Evolutionary conservation across 805 yeast genomes (phyloP).

Genomic region (Schwanniomyces yamadae): DNA sequence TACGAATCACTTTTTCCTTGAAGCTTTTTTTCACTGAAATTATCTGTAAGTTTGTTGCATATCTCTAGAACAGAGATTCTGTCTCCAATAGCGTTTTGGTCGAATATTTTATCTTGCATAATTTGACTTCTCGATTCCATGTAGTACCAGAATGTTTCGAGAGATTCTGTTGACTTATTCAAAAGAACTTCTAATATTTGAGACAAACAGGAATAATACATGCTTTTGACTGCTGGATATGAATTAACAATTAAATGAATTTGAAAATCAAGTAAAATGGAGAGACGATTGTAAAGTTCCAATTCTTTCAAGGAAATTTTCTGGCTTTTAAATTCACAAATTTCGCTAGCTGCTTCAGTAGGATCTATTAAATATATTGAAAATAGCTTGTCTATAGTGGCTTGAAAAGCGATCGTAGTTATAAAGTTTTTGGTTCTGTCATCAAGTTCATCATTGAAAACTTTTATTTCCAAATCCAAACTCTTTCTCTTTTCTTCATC

Average conservation of each 20-base stretch:
- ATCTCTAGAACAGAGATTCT: constrained; percentile 40
- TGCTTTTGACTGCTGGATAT: constrained; percentile 16
- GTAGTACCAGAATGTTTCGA: constrained; percentile 35
- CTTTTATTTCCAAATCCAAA: constrained; percentile 11
- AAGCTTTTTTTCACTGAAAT: constrained; percentile 15
- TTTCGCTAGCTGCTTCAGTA: not conserved
- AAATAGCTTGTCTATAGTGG: constrained; percentile 9
- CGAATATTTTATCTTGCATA: constrained; percentile 26
- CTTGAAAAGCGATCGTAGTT: constrained; percentile 21
- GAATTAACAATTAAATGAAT: constrained; percentile 17
- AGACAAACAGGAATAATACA: constrained; percentile 25
- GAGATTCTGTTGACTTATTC: constrained; percentile 17
- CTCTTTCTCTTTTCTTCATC: constrained; percentile 7
- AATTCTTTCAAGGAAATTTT: constrained; percentile 6
- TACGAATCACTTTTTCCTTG: constrained; percentile 27
- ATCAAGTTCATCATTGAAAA: constrained; percentile 23
- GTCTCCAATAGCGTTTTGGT: constrained; percentile 27
- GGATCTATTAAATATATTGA: too few relatives aligned
- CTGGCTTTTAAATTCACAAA: constrained; percentile 1
- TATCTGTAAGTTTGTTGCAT: constrained; percentile 39
- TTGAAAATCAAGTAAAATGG: constrained; percentile 26
- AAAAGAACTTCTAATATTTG: constrained; percentile 22
- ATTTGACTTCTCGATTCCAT: constrained; percentile 31
- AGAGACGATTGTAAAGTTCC: constrained; percentile 15
- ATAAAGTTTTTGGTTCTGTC: constrained; percentile 21